phyloP scores from a whole-genome alignment of 768 basidiomycete species.

The Psilocybe sp. region DNA sequence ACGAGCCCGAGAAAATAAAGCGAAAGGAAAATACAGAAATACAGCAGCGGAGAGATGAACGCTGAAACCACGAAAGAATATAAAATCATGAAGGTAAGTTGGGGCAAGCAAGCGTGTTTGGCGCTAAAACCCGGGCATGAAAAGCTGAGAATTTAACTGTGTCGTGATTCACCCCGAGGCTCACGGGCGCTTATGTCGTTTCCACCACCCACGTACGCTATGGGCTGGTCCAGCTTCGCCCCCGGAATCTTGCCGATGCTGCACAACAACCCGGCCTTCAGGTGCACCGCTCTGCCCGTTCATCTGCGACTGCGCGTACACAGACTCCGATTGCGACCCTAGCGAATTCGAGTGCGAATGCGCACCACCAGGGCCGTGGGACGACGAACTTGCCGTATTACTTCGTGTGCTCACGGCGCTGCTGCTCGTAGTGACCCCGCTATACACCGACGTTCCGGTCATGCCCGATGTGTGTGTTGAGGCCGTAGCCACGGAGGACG shows the following conservation, averaged over 20 bases:
- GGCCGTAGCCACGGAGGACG: neutral
- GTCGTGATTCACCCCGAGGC: neutral
- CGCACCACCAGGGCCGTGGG: slow-evolving; percentile 1
- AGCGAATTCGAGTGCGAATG: neutral
- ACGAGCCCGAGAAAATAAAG: neutral
- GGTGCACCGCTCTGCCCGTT: slow-evolving; percentile 9
- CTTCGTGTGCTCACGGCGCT: slow-evolving; percentile 20
- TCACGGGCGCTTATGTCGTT: slow-evolving; percentile 7
- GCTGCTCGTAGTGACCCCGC: slow-evolving; percentile 19
- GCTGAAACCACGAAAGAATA: neutral
- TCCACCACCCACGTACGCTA: slow-evolving; percentile 17
- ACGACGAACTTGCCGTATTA: slow-evolving; percentile 10
- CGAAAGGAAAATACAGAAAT: neutral
- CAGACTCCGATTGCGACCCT: neutral
- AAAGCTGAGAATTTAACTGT: neutral
- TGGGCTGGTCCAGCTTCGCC: neutral
- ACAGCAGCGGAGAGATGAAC: neutral
- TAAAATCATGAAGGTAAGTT: neutral
- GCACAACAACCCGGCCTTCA: slow-evolving; percentile 18
- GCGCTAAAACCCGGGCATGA: neutral
- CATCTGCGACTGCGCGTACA: neutral
- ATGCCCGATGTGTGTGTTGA: neutral
- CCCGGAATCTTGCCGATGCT: slow-evolving; percentile 3
- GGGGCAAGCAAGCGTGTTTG: neutral
- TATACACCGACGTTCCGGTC: slow-evolving; percentile 5